Evolutionary conservation across 305 asterid genomes (phyloP).

Genomic region (Withania somnifera): DNA sequence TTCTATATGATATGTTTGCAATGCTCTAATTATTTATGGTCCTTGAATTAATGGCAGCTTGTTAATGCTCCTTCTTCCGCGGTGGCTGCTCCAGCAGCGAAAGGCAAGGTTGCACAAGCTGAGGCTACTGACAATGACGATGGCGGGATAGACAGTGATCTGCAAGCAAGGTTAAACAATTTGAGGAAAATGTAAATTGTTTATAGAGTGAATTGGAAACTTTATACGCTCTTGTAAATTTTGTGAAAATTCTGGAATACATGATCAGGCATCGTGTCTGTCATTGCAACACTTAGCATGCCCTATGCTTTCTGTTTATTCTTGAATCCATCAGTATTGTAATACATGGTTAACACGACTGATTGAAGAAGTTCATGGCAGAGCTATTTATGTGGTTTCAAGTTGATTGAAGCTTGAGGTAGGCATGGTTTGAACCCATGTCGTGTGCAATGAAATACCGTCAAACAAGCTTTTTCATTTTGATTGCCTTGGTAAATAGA

Average conservation of each 20-base stretch:
- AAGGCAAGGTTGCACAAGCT: constrained; percentile 76
- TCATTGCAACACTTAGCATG: background rate
- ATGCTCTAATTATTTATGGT: background rate
- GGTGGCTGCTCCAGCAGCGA: constrained; percentile 78
- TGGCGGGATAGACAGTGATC: constrained; percentile 85
- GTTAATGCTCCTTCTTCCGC: constrained; percentile 85
- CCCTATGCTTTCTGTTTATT: background rate
- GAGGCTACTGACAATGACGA: constrained; percentile 82
- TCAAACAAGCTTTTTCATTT: background rate
- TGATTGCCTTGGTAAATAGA: background rate
- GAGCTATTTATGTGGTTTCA: background rate
- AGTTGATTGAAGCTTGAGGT: background rate
- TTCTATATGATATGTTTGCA: background rate
- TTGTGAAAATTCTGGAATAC: constrained; percentile 16
- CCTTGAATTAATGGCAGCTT: constrained; percentile 46
- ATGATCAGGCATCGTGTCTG: constrained; percentile 16
- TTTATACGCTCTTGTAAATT: constrained; percentile 29
- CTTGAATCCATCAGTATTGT: background rate
- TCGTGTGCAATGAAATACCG: background rate
- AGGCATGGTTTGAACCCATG: background rate
- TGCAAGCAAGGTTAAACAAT: constrained; percentile 98
- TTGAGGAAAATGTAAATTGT: constrained; percentile 74
- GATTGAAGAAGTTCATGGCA: background rate
- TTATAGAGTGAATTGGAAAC: constrained; percentile 16
- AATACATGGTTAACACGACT: background rate